Conservation (phyloP, 495 filamentous ascomycete species). For the Lichina pygmaea region DNA sequence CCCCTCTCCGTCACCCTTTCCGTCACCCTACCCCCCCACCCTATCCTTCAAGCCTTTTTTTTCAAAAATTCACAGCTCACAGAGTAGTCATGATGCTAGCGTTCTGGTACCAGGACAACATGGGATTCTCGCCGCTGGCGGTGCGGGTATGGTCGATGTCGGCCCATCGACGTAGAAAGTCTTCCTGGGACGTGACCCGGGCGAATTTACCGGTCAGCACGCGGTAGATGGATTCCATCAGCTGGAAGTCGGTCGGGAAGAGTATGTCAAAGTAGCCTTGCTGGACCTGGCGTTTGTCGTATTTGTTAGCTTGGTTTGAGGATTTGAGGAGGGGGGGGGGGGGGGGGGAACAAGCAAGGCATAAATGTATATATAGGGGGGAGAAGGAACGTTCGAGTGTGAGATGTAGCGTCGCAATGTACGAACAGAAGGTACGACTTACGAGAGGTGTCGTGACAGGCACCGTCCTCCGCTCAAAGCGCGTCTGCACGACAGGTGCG, state of each 20-base stretch:
- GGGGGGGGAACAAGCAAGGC: too few species aligned
- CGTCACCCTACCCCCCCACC: neutral
- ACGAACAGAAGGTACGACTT: too few species aligned
- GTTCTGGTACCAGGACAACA: conserved; percentile 86
- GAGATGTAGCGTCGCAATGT: neutral
- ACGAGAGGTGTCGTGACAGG: conserved; percentile 81
- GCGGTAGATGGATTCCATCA: conserved; percentile 69
- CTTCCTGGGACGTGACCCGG: conserved; percentile 58
- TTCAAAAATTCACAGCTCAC: conserved; percentile 9
- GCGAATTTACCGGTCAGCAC: conserved; percentile 81
- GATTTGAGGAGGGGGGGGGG: neutral
- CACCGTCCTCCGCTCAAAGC: conserved; percentile 61
- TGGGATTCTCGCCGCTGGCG: conserved; percentile 69
- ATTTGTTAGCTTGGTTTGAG: neutral
- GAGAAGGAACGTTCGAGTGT: neutral
- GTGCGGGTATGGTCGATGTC: conserved; percentile 76
- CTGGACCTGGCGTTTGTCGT: conserved; percentile 33
- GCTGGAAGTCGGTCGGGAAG: conserved; percentile 83
- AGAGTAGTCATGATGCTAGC: conserved; percentile 70
- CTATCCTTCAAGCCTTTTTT: neutral
- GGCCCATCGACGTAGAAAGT: conserved; percentile 73
- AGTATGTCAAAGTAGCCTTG: conserved; percentile 98
- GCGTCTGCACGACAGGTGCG: conserved; percentile 85
- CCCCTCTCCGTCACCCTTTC: neutral
- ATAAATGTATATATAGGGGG: neutral